Evolutionary conservation across 2,329 filamentous ascomycete species (phyloP).

Genomic region (Iodosphaeria phyllophila): DNA sequence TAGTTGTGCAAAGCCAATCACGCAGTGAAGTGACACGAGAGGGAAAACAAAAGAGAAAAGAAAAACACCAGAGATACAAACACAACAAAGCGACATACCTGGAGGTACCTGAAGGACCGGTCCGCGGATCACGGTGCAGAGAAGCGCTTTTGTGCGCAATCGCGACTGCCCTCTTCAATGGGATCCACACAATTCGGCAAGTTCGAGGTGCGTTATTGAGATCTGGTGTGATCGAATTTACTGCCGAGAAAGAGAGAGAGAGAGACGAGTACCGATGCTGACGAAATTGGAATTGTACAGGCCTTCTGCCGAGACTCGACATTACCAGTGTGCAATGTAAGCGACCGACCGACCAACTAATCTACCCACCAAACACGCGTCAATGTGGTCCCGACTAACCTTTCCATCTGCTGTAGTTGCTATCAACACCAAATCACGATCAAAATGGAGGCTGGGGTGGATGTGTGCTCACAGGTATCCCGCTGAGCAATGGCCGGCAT

Average conservation of each 20-base stretch:
- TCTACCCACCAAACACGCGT: slow-evolving; percentile 1
- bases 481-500: slow-evolving; percentile 42
- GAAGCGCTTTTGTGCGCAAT: no score
- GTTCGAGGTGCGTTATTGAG: slow-evolving; percentile 28
- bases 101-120: no score
- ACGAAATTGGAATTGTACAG: slow-evolving; percentile 22
- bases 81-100: no score
- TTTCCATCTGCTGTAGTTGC: slow-evolving; percentile 30
- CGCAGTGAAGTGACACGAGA: no score
- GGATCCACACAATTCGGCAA: slow-evolving; percentile 43
- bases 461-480: slow-evolving; percentile 61
- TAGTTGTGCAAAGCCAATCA: no score
- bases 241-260: no score
- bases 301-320: slow-evolving; percentile 73
- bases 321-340: slow-evolving; percentile 68
- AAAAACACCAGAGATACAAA: no score
- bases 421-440: slow-evolving; percentile 34
- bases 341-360: slow-evolving; percentile 18
- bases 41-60: no score
- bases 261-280: slow-evolving; percentile 4
- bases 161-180: no score
- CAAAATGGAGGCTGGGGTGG: slow-evolving; percentile 40
- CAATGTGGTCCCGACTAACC: slow-evolving; percentile 6
- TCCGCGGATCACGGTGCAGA: no score
- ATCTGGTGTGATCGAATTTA: not conserved